Base-by-base conservation (phyloP, 2,329 filamentous ascomycete species). In the Xylariales sp. region DNA sequence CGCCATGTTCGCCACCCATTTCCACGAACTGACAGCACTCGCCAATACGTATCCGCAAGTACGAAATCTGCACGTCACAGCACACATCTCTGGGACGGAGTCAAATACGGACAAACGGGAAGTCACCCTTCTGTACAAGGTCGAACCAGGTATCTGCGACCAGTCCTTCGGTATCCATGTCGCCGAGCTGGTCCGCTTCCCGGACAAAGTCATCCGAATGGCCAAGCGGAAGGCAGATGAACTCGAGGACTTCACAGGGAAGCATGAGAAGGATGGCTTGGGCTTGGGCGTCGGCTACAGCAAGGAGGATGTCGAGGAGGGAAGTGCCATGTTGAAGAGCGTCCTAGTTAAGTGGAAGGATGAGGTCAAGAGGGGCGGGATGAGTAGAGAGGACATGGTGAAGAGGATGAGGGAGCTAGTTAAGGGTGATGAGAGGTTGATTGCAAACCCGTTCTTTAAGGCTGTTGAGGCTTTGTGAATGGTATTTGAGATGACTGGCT, bases 111-210 rank as follows among this genome's bases (percentile, higher is more conserved):
- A 73, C 43, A 84, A 85, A 61, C 77, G 86, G 51, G 88, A 97
- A 66, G 94, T 98, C 34, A 97, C 91, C 1, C 76, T 98, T 5
- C 77, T 98, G 5, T 98, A 98, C 73, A 95, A 95, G 68, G 93
- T 98, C 25, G 88, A 95, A 57, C 87, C 88, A 0, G 93, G 93
- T 36, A 85, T 98, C 53, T 96, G 89, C 59, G 93, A 98, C 63
- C 93, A 98, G 68, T 93, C 86, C 44, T 98, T 98, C 62, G 93
- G 93, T 54, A 98, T 98, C 54, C 93, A 98, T 65, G 94, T 98
- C 11, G 93, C 93, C 1, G 93, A 98, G 68, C 77, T 98, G 5
- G 93, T 98, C 15, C 82, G 90, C 32, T 98, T 98, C 68, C 93
- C 93, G 0, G 84, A 88, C 53, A 98, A 98, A 68, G 94, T 98